phyloP scores from a whole-genome alignment of 768 basidiomycete genomes.

The Tylopilus sp. region DNA sequence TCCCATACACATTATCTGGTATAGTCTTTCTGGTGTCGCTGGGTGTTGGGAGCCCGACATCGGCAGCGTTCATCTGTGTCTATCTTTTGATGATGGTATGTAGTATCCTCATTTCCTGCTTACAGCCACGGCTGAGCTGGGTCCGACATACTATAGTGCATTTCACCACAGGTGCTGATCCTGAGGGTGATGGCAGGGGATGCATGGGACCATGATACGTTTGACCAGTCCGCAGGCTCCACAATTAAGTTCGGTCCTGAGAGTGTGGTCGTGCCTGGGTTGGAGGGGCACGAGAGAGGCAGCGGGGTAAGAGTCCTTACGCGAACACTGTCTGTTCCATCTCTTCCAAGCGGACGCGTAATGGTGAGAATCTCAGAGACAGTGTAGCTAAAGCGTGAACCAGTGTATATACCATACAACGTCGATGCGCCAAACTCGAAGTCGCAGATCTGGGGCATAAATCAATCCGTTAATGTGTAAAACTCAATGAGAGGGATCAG shows the following conservation, averaged over 20 bases:
- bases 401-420: too few relatives aligned
- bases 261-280: too few relatives aligned
- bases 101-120: background rate
- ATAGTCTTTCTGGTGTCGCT: background rate
- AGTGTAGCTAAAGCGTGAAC: too few relatives aligned
- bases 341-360: background rate
- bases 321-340: background rate
- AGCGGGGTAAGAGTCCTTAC: background rate
- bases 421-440: too few relatives aligned
- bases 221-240: background rate
- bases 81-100: too few relatives aligned
- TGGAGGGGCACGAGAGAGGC: too few relatives aligned
- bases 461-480: too few relatives aligned
- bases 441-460: too few relatives aligned
- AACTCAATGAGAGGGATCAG: too few relatives aligned
- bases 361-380: background rate
- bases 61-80: too few relatives aligned
- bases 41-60: background rate
- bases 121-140: background rate
- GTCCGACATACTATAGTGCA: conserved; percentile 7
- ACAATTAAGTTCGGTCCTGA: background rate
- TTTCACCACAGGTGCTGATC: conserved; percentile 22
- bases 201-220: conserved; percentile 12
- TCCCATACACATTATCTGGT: background rate
- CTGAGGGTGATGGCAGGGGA: conserved; percentile 18